Conservation (phyloP, 345 rosid genomes). For the Linum trigynum region DNA sequence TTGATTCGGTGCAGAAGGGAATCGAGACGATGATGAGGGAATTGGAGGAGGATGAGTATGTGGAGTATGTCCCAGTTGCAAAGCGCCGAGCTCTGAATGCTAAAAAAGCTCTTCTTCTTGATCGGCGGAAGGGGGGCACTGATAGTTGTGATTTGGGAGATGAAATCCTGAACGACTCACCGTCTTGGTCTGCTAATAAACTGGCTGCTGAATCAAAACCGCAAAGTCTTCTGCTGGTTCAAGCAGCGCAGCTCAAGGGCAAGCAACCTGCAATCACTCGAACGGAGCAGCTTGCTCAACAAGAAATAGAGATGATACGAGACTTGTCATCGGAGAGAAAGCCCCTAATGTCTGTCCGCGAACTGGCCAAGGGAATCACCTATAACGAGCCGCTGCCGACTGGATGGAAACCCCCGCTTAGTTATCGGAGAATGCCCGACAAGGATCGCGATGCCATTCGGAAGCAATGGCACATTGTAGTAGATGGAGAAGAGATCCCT, state of each 20-base stretch:
- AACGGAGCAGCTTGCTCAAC: constrained; percentile 68
- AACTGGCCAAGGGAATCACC: constrained; percentile 83
- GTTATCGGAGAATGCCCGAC: constrained; percentile 45
- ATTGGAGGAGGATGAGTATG: constrained; percentile 54
- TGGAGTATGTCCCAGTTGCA: constrained; percentile 71
- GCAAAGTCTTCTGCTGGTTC: constrained; percentile 64
- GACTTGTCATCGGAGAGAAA: constrained; percentile 60
- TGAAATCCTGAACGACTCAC: constrained; percentile 34
- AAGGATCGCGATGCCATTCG: constrained; percentile 56
- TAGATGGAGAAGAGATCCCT: constrained; percentile 79
- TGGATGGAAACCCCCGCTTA: constrained; percentile 83
- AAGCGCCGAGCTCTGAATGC: constrained; percentile 73
- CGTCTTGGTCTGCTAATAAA: no score
- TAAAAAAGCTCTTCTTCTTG: constrained; percentile 40
- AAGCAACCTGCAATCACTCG: constrained; percentile 72
- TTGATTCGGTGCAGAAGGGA: no score
- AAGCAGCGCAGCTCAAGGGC: constrained; percentile 81
- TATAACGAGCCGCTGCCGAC: constrained; percentile 66
- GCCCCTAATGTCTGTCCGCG: constrained; percentile 80
- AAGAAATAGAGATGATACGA: constrained; percentile 92
- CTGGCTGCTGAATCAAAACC: constrained; percentile 56
- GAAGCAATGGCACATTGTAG: constrained; percentile 89
- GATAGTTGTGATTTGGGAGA: constrained; percentile 41
- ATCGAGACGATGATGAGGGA: constrained; percentile 33
- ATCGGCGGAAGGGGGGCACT: constrained; percentile 44